Evolutionary conservation across 257 asterid genomes (phyloP), one percentile per base, ranked within the genome.

Genomic region (Lycium barbarum): DNA sequence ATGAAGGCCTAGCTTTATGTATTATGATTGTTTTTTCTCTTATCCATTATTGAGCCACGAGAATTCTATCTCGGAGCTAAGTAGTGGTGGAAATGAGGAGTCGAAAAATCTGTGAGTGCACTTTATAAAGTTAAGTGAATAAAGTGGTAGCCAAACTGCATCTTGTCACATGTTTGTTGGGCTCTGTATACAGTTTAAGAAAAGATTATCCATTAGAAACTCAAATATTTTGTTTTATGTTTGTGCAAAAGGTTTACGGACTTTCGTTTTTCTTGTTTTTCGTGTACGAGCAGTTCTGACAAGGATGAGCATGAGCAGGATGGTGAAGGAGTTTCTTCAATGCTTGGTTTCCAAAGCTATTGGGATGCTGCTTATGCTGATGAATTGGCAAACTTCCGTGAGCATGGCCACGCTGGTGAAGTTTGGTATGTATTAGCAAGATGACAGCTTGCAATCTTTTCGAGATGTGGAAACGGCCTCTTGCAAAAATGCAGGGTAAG

Each of bases 331-430:
- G 95, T 86, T 83, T 88, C 96, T 51, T 95, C 98, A 26, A 90
- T 93, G 97, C 89, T 97, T 84, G 99, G 99, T 81, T 93, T 93
- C 86, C 99, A 95, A 91, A 95, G 98, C 88, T 95, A 95, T 81
- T 97, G 99, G 99, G 97, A 97, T 88, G 88, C 98, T 71, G 80
- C 98, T 10, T 97, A 97, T 90, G 97, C 99, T 0, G 98, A 93
- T 87, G 98, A 97, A 87, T 85, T 97, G 90, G 83, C 92, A 0
- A 97, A 94, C 87, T 95, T 97, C 87, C 92, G 96, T 84, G 98
- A 94, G 86, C 98, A 97, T 65, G 99, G 98, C 65, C 98, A 97
- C 87, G 85, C 94, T 86, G 98, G 98, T 81, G 98, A 97, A 94
- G 91, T 97, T 88, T 95, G 99, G 99, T 95, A 90, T 86, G 93